Evolutionary conservation across 108 stramenopile species (phyloP).

Genomic region (Aurantiochytrium sp.): DNA sequence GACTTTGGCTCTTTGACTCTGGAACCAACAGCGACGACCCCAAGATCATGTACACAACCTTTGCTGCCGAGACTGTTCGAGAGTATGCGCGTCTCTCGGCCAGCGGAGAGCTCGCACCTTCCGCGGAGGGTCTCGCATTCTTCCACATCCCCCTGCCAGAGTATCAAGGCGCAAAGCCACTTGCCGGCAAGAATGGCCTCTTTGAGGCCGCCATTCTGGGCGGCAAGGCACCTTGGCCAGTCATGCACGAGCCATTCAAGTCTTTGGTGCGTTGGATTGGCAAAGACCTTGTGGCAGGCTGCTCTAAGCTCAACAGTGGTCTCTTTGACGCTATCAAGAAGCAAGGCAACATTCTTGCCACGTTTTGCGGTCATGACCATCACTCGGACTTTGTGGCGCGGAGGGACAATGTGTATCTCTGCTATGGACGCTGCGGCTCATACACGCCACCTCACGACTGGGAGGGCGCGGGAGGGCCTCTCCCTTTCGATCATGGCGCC

Average conservation of each 20-base stretch:
- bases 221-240: not conserved
- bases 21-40: not conserved
- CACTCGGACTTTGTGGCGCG: not conserved
- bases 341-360: not conserved
- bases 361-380: slow-evolving; percentile 4
- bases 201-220: not conserved
- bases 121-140: not conserved
- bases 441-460: slow-evolving; percentile 2
- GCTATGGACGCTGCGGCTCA: not conserved
- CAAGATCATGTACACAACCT: not conserved
- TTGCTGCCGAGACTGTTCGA: not conserved
- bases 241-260: not conserved
- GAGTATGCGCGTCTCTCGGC: not conserved
- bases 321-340: not conserved
- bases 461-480: not conserved
- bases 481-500: not conserved
- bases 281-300: not conserved
- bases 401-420: too few species aligned
- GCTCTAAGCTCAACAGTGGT: not conserved
- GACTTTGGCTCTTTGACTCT: slow-evolving; percentile 9
- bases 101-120: not conserved
- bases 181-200: not conserved
- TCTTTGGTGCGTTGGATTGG: not conserved
- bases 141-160: slow-evolving; percentile 8
- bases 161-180: not conserved